phyloP scores from a whole-genome alignment of 768 basidiomycete genomes.

The Tephrocybe rancida region DNA sequence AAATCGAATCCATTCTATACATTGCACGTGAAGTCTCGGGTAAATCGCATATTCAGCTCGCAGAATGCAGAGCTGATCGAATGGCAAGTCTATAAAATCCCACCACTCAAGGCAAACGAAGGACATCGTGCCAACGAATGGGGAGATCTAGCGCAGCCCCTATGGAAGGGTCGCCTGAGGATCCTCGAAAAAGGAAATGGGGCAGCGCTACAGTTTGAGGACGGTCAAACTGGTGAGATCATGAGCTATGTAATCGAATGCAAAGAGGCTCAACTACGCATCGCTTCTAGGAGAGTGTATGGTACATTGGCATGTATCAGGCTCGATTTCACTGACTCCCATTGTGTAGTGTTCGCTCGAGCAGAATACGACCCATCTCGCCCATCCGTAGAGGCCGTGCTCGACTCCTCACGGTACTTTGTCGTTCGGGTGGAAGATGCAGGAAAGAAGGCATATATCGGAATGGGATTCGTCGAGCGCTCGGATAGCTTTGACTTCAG shows the following conservation, averaged over 20 bases:
- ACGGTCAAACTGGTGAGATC: conserved; percentile 69
- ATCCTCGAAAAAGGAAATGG: conserved; percentile 77
- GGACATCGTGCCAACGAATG: conserved; percentile 93
- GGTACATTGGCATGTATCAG: conserved; percentile 26
- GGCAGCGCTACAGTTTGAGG: conserved; percentile 79
- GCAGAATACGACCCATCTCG: conserved; percentile 78
- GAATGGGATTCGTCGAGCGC: conserved; percentile 89
- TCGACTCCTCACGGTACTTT: conserved; percentile 95
- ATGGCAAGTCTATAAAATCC: conserved; percentile 83
- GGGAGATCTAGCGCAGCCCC: conserved; percentile 80
- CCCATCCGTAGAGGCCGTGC: conserved; percentile 91
- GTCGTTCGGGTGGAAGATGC: conserved; percentile 89
- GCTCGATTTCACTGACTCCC: conserved; percentile 21
- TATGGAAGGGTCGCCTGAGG: conserved; percentile 92
- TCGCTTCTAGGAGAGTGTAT: conserved; percentile 64
- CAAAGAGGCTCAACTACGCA: conserved; percentile 5
- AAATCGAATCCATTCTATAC: conserved; percentile 88
- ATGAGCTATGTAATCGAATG: not conserved
- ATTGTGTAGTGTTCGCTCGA: conserved; percentile 76
- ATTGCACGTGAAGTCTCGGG: conserved; percentile 92
- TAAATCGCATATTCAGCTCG: conserved; percentile 32
- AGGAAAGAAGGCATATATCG: conserved; percentile 89
- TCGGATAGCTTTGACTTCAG: conserved; percentile 93
- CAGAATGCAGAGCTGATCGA: conserved; percentile 12
- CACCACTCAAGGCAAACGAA: conserved; percentile 82